Evolutionary conservation across 2,329 filamentous ascomycete species (phyloP), one percentile per base, ranked within the genome.

Genomic region (Calonectria henricotiae): DNA sequence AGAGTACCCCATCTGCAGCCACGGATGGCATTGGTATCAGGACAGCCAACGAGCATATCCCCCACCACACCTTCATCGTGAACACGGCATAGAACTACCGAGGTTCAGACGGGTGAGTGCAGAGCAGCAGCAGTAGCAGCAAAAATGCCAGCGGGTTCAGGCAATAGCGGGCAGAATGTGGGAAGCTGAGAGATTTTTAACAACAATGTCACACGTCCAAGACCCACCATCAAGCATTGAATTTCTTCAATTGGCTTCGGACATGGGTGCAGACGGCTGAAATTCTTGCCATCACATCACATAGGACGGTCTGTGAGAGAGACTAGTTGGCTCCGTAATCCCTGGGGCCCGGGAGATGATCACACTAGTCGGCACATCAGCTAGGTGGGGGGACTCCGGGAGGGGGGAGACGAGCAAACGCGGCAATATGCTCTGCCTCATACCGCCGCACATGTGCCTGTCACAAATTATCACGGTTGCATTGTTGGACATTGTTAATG

Each of bases 51-150:
- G 9, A 23, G n/a, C n/a, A 46, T 23, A 46, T 6, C 2, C 43
- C n/a, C 43, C n/a, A 23, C 43, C 43, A 46, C 20, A 17, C n/a
- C 43, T 46, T 46, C 43, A 46, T 46, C n/a, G n/a, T 46, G n/a
- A 46, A 46, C n/a, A n/a, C 20, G n/a, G 43, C n/a, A 11, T 9
- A 12, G 20, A 46, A 23, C 11, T 2, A n/a, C 43, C 43, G 43
- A 7, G 20, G 43, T 8, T 46, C n/a, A 23, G n/a, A 46, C 12
- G n/a, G n/a, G 43, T 8, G 43, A 23, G n/a, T 46, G 43, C 43
- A 46, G 35, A 13, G 12, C 35, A 37, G 35, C 32, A 9, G 12
- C n/a, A 46, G n/a, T n/a, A n/a, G n/a, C 3, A n/a, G 11, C 43
- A 20, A 46, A 46, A 46, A 20, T 43, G 41, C 41, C n/a, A 46